A percentile compares a stretch with the other conserved stretches of the same genome.
These are phyloP conservation scores for Geotrichum klebahnii DNA, from an alignment of 1,139 yeast genomes.

Conservation along the genomic window DNA sequence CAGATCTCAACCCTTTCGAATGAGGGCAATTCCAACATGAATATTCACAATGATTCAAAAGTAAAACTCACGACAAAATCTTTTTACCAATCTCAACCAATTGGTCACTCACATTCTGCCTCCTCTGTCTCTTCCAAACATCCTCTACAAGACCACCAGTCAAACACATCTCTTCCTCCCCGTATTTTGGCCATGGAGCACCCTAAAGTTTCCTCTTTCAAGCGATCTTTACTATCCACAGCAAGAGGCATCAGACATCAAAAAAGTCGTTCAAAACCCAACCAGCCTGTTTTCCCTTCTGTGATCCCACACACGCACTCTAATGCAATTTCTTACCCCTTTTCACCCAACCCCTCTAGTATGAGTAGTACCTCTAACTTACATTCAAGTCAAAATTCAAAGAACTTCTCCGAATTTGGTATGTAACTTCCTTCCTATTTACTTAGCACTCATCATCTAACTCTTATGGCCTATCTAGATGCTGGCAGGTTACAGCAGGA, in stretches of 20 bases:
- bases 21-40: not conserved
- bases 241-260: no score
- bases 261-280: not conserved
- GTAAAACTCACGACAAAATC: not conserved
- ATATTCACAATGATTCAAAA: not conserved
- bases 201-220: no score
- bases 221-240: no score
- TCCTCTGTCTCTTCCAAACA: not conserved
- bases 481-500: not conserved
- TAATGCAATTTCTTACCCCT: not conserved
- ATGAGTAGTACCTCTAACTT: no score
- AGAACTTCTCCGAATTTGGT: no score
- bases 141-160: no score
- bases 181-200: no score
- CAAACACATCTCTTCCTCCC: no score
- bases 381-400: no score
- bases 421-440: no score
- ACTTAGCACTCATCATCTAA: no score
- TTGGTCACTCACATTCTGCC: not conserved
- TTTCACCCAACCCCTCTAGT: not conserved
- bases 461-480: not conserved
- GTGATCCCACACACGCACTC: not conserved
- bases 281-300: not conserved
- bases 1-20: not conserved
- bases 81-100: not conserved